Evolutionary conservation across 1,284 basidiomycete species (phyloP).

Genomic region (Melampsora americana): DNA sequence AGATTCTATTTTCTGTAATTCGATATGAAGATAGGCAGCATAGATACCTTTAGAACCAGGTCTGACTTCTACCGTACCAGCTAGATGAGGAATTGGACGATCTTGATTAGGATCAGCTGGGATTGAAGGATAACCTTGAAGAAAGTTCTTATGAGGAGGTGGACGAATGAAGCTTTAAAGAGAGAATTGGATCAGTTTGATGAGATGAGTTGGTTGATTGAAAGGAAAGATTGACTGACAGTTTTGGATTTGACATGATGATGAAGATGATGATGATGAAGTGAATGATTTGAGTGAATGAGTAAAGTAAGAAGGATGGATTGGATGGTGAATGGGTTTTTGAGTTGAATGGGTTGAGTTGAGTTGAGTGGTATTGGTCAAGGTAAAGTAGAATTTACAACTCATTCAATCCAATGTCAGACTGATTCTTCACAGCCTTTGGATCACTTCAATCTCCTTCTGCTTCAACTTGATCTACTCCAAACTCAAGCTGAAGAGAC

Average conservation of each 20-base stretch:
- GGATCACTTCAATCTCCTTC: too few species aligned
- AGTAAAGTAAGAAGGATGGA: too few species aligned
- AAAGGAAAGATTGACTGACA: background rate
- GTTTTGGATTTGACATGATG: background rate
- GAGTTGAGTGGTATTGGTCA: too few species aligned
- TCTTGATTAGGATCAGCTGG: background rate
- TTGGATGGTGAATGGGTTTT: too few species aligned
- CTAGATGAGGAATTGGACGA: slow-evolving; percentile 5
- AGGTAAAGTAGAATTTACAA: too few species aligned
- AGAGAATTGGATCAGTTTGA: background rate
- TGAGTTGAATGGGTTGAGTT: too few species aligned
- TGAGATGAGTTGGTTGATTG: background rate
- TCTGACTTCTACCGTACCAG: slow-evolving; percentile 16
- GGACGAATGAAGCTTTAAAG: slow-evolving; percentile 11
- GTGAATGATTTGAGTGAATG: too few species aligned
- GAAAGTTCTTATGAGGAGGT: slow-evolving; percentile 22
- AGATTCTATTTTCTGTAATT: slow-evolving; percentile 12
- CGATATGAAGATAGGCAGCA: slow-evolving; percentile 24
- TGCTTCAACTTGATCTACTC: too few species aligned
- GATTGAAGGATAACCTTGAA: slow-evolving; percentile 30
- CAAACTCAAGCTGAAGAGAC: too few species aligned
- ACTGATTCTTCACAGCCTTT: too few species aligned
- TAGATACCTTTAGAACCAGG: slow-evolving; percentile 1
- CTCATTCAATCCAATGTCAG: too few species aligned
- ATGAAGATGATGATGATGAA: too few species aligned